These are phyloP conservation scores for Aspergillus hancockii DNA, from an alignment of 495 filamentous ascomycete genomes.

Conservation along the genomic window DNA sequence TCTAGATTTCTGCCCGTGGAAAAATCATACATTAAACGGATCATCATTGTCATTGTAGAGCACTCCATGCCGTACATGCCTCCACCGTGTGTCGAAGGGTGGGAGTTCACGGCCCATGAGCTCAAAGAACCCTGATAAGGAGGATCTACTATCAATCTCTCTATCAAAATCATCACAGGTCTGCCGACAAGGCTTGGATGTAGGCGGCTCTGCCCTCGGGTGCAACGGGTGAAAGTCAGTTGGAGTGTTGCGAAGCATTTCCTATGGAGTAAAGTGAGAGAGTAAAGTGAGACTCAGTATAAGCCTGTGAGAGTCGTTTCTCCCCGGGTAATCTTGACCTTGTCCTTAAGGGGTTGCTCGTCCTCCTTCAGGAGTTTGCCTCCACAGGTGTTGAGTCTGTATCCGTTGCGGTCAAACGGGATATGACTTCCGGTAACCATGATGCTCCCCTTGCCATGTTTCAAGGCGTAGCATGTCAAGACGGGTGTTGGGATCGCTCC, in stretches of 20 bases:
- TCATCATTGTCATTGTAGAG: too few relatives aligned
- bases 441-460: conserved; percentile 30
- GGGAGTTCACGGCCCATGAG: too few relatives aligned
- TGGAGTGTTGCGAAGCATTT: conserved; percentile 22
- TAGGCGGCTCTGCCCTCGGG: conserved; percentile 20
- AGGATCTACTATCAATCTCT: conserved; percentile 22
- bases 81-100: too few relatives aligned
- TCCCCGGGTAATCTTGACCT: conserved; percentile 19
- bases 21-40: too few relatives aligned
- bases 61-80: too few relatives aligned
- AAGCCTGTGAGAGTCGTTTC: conserved; percentile 21
- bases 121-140: conserved; percentile 32
- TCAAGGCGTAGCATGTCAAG: conserved; percentile 24
- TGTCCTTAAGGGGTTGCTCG: conserved; percentile 28
- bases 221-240: conserved; percentile 6
- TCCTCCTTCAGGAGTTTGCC: conserved; percentile 31
- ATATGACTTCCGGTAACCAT: conserved; percentile 37
- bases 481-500: conserved; percentile 32
- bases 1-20: too few relatives aligned
- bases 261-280: too few relatives aligned
- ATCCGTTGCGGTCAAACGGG: conserved; percentile 35
- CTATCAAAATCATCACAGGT: too few relatives aligned
- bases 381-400: conserved; percentile 30
- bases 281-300: conserved; percentile 25
- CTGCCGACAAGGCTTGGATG: too few relatives aligned